phyloP scores from a whole-genome alignment of 352 stramenopile genomes.

The Phytophthora nicotianae region DNA sequence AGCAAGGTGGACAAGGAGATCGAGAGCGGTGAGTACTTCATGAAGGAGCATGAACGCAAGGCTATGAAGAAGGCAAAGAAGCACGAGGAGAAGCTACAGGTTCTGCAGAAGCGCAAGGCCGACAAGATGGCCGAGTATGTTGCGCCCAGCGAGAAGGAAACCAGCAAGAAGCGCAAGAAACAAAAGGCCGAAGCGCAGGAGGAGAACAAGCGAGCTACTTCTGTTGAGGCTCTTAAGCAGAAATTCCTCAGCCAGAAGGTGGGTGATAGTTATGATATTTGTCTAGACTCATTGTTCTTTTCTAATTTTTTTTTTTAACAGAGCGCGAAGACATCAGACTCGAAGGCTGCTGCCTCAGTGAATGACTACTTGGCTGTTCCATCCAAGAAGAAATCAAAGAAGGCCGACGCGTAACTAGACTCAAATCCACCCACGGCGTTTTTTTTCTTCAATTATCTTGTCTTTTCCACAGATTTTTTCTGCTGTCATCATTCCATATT shows the following conservation, averaged over 20 bases:
- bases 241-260: conserved; percentile 86
- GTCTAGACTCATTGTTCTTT: not conserved
- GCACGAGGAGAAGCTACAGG: conserved; percentile 60
- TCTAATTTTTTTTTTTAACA: conserved; percentile 26
- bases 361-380: conserved; percentile 75
- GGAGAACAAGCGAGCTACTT: conserved; percentile 55
- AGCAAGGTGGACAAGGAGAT: conserved; percentile 99
- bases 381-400: conserved; percentile 57
- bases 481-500: conserved; percentile 16
- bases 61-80: conserved; percentile 92
- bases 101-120: conserved; percentile 68
- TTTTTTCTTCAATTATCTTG: not conserved
- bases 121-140: conserved; percentile 80
- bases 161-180: conserved; percentile 79
- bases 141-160: conserved; percentile 80
- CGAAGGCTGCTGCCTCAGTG: conserved; percentile 40
- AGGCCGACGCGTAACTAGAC: conserved; percentile 34
- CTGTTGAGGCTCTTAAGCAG: conserved; percentile 76
- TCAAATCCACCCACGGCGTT: conserved; percentile 26
- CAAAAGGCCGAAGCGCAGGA: conserved; percentile 53
- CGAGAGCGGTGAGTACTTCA: conserved; percentile 99
- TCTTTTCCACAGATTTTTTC: not conserved
- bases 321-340: conserved; percentile 43
- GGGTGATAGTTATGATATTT: conserved; percentile 6
- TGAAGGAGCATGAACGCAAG: conserved; percentile 96